phyloP scores from a whole-genome alignment of 345 rosid species.

The Eucalyptus cloeziana region DNA sequence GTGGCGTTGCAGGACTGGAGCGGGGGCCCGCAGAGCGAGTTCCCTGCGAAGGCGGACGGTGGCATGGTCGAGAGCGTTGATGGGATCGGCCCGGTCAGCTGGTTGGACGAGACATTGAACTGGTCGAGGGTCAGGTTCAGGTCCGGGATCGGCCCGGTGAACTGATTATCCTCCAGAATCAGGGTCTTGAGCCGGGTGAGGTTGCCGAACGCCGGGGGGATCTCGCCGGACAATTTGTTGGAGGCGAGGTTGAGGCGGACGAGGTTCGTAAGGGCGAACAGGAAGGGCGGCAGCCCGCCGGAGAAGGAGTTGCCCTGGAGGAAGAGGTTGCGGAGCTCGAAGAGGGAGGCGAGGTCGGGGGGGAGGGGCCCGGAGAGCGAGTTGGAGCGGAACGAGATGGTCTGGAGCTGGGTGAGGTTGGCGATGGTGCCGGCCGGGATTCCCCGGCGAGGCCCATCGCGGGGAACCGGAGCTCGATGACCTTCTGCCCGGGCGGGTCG shows the following conservation, averaged over 20 bases:
- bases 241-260: conserved; percentile 12
- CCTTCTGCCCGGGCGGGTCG: conserved; percentile 12
- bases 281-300: conserved; percentile 49
- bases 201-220: conserved; percentile 11
- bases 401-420: conserved; percentile 47
- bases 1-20: conserved; percentile 13
- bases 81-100: conserved; percentile 22
- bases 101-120: conserved; percentile 32
- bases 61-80: conserved; percentile 1
- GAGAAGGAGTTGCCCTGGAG: conserved; percentile 66
- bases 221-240: conserved; percentile 21
- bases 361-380: conserved; percentile 65
- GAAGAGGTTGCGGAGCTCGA: conserved; percentile 52
- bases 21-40: conserved; percentile 27
- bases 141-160: conserved; percentile 24
- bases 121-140: conserved; percentile 10
- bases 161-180: conserved; percentile 15
- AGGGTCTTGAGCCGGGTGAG: conserved; percentile 20
- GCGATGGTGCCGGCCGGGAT: conserved; percentile 64
- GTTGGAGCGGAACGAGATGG: conserved; percentile 64
- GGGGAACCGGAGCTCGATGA: conserved; percentile 56
- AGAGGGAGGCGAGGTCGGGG: conserved; percentile 46
- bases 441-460: conserved; percentile 47
- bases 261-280: conserved; percentile 17
- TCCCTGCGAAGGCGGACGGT: conserved; percentile 10